Evolutionary conservation across 192 early-diverging fungal genomes (phyloP).

Genomic region (Coemansia sp.): DNA sequence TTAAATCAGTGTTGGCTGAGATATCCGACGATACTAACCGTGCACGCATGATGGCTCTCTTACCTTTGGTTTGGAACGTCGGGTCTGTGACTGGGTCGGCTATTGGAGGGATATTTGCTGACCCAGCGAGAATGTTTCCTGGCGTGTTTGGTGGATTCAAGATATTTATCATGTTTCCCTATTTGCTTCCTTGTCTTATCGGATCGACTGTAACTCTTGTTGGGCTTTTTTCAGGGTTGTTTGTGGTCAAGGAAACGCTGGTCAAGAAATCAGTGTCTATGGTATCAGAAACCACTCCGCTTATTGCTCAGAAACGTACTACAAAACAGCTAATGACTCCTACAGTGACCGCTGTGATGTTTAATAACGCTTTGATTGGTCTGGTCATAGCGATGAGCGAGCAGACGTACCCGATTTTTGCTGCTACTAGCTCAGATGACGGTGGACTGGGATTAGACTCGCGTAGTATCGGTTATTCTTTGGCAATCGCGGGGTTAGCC

Average conservation of each 20-base stretch:
- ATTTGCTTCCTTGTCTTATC: constrained; percentile 82
- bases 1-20: constrained; percentile 84
- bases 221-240: constrained; percentile 59
- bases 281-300: constrained; percentile 13
- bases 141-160: constrained; percentile 58
- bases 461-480: constrained; percentile 56
- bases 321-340: constrained; percentile 23
- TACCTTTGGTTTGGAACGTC: constrained; percentile 74
- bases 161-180: constrained; percentile 73
- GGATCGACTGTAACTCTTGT: constrained; percentile 61
- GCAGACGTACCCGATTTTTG: constrained; percentile 50
- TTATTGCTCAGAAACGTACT: background rate
- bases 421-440: constrained; percentile 3
- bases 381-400: constrained; percentile 25
- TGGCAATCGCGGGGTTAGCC: constrained; percentile 47
- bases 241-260: constrained; percentile 68
- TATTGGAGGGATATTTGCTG: constrained; percentile 79
- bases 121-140: constrained; percentile 64
- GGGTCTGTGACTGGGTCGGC: constrained; percentile 68
- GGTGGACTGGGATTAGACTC: constrained; percentile 21
- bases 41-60: constrained; percentile 72
- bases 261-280: background rate
- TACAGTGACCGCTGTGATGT: constrained; percentile 13
- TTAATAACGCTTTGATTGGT: constrained; percentile 19
- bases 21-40: constrained; percentile 81